These are phyloP conservation scores for Globisporangium radiosum DNA, from an alignment of 352 stramenopile genomes.

Conservation along the genomic window DNA sequence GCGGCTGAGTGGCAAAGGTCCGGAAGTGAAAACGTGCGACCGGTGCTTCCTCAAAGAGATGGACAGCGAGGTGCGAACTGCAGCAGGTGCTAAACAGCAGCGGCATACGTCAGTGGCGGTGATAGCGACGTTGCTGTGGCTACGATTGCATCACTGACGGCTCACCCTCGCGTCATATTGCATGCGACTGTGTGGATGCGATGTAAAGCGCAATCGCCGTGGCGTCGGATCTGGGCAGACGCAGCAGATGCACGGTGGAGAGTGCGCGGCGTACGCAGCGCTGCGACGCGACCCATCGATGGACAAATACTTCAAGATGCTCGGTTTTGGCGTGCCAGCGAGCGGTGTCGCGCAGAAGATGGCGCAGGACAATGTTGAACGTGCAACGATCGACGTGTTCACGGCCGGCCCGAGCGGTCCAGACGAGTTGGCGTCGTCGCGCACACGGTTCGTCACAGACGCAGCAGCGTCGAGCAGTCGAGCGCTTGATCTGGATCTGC, in stretches of 20 bases:
- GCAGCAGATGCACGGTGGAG: conserved; percentile 9
- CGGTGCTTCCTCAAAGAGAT: conserved; percentile 71
- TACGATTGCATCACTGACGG: too few species aligned
- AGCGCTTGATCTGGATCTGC: background rate
- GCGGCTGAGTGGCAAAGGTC: conserved; percentile 31
- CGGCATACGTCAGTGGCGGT: background rate
- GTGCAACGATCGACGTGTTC: conserved; percentile 57
- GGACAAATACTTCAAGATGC: conserved; percentile 86
- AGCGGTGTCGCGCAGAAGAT: conserved; percentile 77
- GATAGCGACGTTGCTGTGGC: background rate
- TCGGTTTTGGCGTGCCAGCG: conserved; percentile 61
- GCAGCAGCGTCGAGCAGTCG: too few species aligned
- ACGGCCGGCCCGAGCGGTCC: conserved; percentile 32
- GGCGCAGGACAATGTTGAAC: conserved; percentile 61
- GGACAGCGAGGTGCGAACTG: conserved; percentile 33
- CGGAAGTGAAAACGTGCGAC: conserved; percentile 56
- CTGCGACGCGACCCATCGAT: conserved; percentile 53
- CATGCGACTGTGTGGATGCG: background rate
- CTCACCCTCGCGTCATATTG: too few species aligned
- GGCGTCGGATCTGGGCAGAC: conserved; percentile 4
- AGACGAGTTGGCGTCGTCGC: background rate
- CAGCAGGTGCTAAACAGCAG: too few species aligned
- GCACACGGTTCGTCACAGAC: background rate
- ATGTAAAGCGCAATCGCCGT: conserved; percentile 27
- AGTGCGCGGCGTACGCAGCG: conserved; percentile 46